Base-by-base conservation (phyloP, 2,329 filamentous ascomycete species). In the Stachybotrys chartarum region DNA sequence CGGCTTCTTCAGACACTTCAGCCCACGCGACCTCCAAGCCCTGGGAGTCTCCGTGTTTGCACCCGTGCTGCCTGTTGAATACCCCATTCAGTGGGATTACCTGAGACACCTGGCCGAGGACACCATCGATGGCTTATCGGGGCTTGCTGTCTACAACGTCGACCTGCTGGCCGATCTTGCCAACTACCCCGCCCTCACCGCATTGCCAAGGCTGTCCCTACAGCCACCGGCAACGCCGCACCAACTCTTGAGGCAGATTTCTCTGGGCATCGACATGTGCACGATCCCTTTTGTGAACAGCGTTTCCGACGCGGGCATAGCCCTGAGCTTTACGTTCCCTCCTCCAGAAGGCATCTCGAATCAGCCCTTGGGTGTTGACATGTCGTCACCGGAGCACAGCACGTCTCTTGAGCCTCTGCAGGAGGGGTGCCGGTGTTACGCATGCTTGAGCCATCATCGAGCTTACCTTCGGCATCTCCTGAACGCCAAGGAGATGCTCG, bases 401-500 rank as follows among this genome's bases (percentile, higher is more conserved):
- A 76, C 78, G 5, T 83, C 88, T 45, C 67, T 90, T 1, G 70
- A 71, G 0, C 86, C 93, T 0, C 74, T 97, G 3, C 67, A 72
- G 1, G 63, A 78, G 6, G 78, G 71, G 16, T 99, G 94, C 70
- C 63, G 72, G 52, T 99, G 94, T 77, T 93, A 96, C 69, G 78
- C 91, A 24, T 99, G 94, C 76, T 83, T 78, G 2, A 82, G 81
- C 17, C 93, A 97, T 70, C 91, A 96, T 71, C 79, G 87, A 52
- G 93, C 94, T 0, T 99, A 90, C 70, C 67, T 99, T 42, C 87
- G 91, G 60, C 94, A 99, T 70, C 79, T 97, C 1, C 82, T 99
- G 6, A 80, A 84, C 50, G 91, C 94, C 1, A 95, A 92, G 66
- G 94, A 99, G 72, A 97, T 99, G 94, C 83, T 97, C 5, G 93